Conservation (phyloP, 2,329 filamentous ascomycete genomes). For the Colletotrichum scovillei region DNA sequence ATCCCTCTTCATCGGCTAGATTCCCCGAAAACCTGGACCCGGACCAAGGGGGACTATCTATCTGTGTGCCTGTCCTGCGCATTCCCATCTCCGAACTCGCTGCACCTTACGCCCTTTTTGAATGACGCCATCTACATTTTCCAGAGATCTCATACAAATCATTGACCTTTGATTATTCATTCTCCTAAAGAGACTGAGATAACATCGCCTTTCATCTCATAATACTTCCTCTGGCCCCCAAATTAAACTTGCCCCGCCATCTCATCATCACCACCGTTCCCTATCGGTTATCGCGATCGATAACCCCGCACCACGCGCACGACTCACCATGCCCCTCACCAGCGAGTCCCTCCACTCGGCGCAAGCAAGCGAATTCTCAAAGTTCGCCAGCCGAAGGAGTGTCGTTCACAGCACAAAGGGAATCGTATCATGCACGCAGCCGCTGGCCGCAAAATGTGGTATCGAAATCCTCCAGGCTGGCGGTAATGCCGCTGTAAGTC, state of each 20-base stretch:
- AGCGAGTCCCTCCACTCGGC: constrained; percentile 60
- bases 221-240: neutral
- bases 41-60: neutral
- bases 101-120: neutral
- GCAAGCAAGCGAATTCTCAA: constrained; percentile 62
- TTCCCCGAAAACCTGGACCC: neutral
- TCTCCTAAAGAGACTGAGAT: neutral
- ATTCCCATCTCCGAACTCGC: constrained; percentile 6
- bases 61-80: neutral
- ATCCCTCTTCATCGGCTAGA: neutral
- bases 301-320: constrained; percentile 23
- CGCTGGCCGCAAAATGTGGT: constrained; percentile 88
- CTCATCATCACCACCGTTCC: neutral
- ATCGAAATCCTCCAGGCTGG: constrained; percentile 86
- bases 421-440: constrained; percentile 91
- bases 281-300: constrained; percentile 6
- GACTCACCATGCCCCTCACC: constrained; percentile 57
- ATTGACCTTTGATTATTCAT: no score
- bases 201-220: neutral
- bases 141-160: neutral
- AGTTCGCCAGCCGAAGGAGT: constrained; percentile 84
- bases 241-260: neutral
- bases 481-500: constrained; percentile 89
- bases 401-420: constrained; percentile 94
- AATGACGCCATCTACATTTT: neutral